Base-by-base conservation (phyloP, 139 green algal species). In the Astrephomene gubernaculifera region DNA sequence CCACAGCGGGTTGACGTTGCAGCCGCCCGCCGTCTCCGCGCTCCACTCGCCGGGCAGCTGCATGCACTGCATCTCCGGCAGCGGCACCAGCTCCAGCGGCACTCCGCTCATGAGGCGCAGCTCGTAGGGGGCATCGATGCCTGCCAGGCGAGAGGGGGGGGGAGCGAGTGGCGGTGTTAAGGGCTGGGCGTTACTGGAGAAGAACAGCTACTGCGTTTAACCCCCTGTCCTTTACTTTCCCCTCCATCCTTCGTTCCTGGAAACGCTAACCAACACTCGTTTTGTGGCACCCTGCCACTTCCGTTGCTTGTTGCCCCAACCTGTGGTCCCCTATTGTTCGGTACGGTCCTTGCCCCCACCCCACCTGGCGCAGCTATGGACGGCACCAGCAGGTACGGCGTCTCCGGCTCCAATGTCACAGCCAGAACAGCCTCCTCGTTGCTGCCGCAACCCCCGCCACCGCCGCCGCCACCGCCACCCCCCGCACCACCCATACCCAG, bases 1-100 rank as follows among this genome's bases (percentile, higher is more conserved):
- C 91, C 91, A 94, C 35, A 87, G 61, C 38, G 87, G 87, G 68
- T 91, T 81, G 38, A 92, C 54, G 80, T 91, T 85, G 81, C 89
- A 92, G 35, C 90, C 90, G 27, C 90, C 90, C 39, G 76, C 70
- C 22, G 36, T 89, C n/a, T 91, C 90, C 22, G 78, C 14, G 22
- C n/a, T 79, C 73, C 78, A 92, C 53, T 80, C 64, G 24, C 72
- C 71, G 4, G 73, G 35, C 74, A 91, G 54, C 71, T 85, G 76
- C 14, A 88, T 22, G 43, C 14, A 82, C 68, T 90, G 88, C 53
- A 90, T 60, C 81, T 91, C 84, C 0, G 89, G 91, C 60, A 94
- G 43, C 39, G 86, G 86, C 33, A 90, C 86, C 67, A 94, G 82
- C 81, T 91, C 87, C 70, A 94, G 57, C 2, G 91, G 83, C 41